phyloP scores from a whole-genome alignment of 2,329 filamentous ascomycete species.

The Cytospora paraplurivora region DNA sequence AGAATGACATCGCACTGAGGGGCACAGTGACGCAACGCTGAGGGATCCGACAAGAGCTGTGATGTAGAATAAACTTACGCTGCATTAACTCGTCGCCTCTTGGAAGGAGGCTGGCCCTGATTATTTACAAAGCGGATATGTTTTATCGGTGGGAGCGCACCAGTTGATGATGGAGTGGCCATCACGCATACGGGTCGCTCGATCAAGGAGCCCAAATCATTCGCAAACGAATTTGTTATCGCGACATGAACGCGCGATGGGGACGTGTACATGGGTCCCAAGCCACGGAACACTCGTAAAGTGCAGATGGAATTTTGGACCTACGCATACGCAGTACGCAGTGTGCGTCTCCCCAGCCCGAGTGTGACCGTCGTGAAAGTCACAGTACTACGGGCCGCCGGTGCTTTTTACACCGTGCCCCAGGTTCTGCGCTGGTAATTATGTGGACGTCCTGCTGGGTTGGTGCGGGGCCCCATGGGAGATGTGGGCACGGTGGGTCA shows the following conservation, averaged over 20 bases:
- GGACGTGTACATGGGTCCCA: conserved; percentile 19
- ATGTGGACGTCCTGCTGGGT: background rate
- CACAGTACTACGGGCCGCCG: background rate
- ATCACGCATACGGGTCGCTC: conserved; percentile 40
- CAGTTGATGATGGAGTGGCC: conserved; percentile 49
- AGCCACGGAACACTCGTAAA: background rate
- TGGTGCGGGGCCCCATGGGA: conserved; percentile 1
- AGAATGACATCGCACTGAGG: conserved; percentile 7
- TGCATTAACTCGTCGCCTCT: conserved; percentile 76
- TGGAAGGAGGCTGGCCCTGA: conserved; percentile 78
- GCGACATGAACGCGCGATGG: conserved; percentile 3
- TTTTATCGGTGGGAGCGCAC: conserved; percentile 50
- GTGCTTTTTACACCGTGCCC: background rate
- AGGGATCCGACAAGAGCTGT: background rate
- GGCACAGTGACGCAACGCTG: conserved; percentile 17
- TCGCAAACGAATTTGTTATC: conserved; percentile 2
- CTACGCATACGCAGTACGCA: background rate
- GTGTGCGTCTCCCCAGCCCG: background rate
- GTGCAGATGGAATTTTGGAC: background rate
- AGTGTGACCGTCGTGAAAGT: background rate
- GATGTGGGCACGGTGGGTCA: background rate
- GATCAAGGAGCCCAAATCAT: conserved; percentile 16
- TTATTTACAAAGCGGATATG: conserved; percentile 80
- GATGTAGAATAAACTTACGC: conserved; percentile 56
- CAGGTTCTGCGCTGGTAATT: background rate